A percentile compares a stretch with the other conserved stretches of the same genome.
These are phyloP conservation scores for Plasmodium adleri DNA, from an alignment of 169 alveolate genomes.

Conservation along the genomic window DNA sequence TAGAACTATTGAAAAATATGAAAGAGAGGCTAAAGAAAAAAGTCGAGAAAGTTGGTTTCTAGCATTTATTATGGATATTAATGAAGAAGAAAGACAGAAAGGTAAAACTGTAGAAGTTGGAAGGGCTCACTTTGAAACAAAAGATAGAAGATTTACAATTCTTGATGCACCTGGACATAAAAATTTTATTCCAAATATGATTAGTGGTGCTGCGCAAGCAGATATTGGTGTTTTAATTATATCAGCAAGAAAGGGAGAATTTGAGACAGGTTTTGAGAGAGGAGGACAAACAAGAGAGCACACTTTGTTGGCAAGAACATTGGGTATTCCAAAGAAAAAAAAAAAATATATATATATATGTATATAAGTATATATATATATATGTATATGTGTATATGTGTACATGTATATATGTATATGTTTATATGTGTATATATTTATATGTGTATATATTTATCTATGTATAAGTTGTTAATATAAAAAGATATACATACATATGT, in stretches of 20 bases:
- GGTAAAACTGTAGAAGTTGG: constrained; percentile 99
- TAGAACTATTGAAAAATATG: constrained; percentile 96
- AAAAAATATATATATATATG: background rate
- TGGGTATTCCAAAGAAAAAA: constrained; percentile 76
- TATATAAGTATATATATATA: background rate
- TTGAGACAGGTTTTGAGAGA: constrained; percentile 99
- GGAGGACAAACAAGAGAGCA: constrained; percentile 99
- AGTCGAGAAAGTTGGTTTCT: constrained; percentile 99
- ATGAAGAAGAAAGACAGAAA: constrained; percentile 98
- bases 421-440: background rate
- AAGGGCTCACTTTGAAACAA: constrained; percentile 96
- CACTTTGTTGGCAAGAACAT: constrained; percentile 98
- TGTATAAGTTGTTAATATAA: background rate
- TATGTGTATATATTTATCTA: background rate
- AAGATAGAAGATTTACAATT: constrained; percentile 95
- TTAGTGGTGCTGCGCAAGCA: constrained; percentile 99
- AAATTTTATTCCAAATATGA: constrained; percentile 99
- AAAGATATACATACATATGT: background rate
- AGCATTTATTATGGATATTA: constrained; percentile 99
- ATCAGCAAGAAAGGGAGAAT: constrained; percentile 98
- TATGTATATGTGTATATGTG: background rate
- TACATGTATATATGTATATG: background rate
- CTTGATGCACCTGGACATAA: constrained; percentile 99
- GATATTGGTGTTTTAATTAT: constrained; percentile 99
- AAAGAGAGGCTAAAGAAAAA: constrained; percentile 98